These are phyloP conservation scores for Suillus alpinus DNA, from an alignment of 768 basidiomycete species.

Conservation along the genomic window DNA sequence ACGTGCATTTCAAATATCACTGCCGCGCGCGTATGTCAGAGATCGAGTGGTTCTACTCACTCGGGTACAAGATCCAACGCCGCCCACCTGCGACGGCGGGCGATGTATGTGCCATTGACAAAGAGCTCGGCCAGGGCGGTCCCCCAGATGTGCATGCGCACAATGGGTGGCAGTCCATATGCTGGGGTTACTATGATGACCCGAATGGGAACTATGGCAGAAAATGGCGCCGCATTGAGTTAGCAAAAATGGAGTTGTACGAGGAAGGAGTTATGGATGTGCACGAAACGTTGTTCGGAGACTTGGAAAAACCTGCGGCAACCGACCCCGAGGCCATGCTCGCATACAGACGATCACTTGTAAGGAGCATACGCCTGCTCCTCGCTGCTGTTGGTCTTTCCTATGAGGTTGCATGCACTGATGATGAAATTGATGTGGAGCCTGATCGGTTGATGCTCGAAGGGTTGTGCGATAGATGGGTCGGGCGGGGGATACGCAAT, in stretches of 20 bases:
- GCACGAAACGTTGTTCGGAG: slow-evolving; percentile 9
- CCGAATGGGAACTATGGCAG: slow-evolving; percentile 1
- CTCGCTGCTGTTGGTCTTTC: slow-evolving; percentile 11
- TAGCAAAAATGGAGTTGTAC: slow-evolving; percentile 4
- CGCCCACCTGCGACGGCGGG: not conserved
- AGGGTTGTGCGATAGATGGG: slow-evolving; percentile 13
- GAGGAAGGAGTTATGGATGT: slow-evolving; percentile 10
- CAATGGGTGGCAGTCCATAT: slow-evolving; percentile 13
- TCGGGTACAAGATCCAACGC: slow-evolving; percentile 9
- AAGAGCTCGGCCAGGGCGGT: not conserved
- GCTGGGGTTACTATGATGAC: slow-evolving; percentile 15
- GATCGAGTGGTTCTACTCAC: slow-evolving; percentile 13
- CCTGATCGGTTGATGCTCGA: slow-evolving; percentile 2
- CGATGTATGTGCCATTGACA: not conserved
- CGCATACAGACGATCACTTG: not conserved
- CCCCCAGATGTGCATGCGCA: not conserved
- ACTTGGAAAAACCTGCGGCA: slow-evolving; percentile 3
- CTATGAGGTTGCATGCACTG: slow-evolving; percentile 11
- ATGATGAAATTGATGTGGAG: slow-evolving; percentile 2
- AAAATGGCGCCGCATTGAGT: slow-evolving; percentile 1
- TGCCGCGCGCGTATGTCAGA: not conserved
- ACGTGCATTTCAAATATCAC: slow-evolving; percentile 16
- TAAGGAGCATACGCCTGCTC: slow-evolving; percentile 8
- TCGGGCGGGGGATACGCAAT: slow-evolving; percentile 11
- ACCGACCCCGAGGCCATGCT: not conserved